These are phyloP conservation scores for Colletotrichum melonis DNA, from an alignment of 2,329 filamentous ascomycete species.

Conservation along the genomic window DNA sequence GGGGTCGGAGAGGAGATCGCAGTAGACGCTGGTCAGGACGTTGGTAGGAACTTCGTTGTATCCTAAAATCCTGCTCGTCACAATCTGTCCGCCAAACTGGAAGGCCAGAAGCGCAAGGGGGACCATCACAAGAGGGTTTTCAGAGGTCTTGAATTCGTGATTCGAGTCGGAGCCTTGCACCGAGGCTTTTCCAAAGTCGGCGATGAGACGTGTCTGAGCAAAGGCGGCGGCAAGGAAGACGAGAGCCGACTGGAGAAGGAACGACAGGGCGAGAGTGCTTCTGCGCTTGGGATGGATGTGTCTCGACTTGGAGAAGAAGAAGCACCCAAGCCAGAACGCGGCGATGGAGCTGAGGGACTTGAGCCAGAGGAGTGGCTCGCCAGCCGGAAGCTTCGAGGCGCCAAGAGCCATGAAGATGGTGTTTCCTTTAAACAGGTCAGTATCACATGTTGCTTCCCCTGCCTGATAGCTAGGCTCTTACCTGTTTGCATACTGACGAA, in stretches of 20 bases:
- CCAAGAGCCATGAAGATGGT: conserved; percentile 73
- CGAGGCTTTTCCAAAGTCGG: conserved; percentile 49
- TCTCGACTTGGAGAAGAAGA: conserved; percentile 53
- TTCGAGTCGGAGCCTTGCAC: conserved; percentile 34
- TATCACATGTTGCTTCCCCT: neutral
- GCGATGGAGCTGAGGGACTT: conserved; percentile 64
- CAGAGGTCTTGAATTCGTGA: conserved; percentile 37
- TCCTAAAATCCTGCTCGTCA: conserved; percentile 58
- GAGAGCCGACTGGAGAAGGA: conserved; percentile 62
- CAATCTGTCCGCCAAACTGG: conserved; percentile 65
- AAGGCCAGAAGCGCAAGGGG: conserved; percentile 62
- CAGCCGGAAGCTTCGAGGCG: conserved; percentile 61
- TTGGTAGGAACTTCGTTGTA: conserved; percentile 66
- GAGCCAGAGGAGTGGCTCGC: conserved; percentile 63
- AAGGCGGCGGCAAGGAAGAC: conserved; percentile 65
- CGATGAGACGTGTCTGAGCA: conserved; percentile 57
- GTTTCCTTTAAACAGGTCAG: conserved; percentile 55
- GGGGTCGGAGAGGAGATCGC: conserved; percentile 63
- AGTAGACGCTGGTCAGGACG: conserved; percentile 66
- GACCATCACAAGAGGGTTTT: conserved; percentile 55
- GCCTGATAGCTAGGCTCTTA: neutral
- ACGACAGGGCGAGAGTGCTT: conserved; percentile 58
- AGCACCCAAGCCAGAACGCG: conserved; percentile 65
- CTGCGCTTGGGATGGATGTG: conserved; percentile 50
- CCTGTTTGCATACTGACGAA: conserved; percentile 55